Evolutionary conservation across 2,329 filamentous ascomycete genomes (phyloP), one percentile per base, ranked within the genome.

Genomic region (Beauveria medogensis): DNA sequence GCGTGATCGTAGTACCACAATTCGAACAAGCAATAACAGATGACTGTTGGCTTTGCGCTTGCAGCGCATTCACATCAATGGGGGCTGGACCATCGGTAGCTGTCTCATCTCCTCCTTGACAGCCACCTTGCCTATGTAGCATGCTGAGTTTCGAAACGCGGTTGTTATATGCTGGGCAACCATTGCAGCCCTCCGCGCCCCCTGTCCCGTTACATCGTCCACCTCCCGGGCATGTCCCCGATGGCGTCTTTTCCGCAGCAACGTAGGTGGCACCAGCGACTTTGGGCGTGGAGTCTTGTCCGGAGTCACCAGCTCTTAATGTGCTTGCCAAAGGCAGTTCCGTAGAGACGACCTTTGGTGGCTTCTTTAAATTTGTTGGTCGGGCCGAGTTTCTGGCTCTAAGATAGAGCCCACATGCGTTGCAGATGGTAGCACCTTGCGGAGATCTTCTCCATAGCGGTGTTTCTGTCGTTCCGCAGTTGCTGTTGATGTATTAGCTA

Each of bases 161-260:
- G 71, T 99, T 99, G 80, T 99, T 99, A 79, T 91, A 99, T 2
- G 94, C 94, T 41, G 94, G 94, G 70, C 94, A 99, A 14, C 94
- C 94, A 72, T 91, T 92, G 73, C 94, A 99, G 22, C 92, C 93
- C 71, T 96, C 91, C 37, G 94, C 92, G 58, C 94, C 94, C 50
- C 94, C 94, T 24, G 94, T 97, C 53, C 94, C 94, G 72, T 99
- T 97, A 73, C 94, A 99, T 62, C 89, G 89, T 44, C 94, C 94
- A 64, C 93, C 93, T 43, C 94, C 94, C 16, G 94, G 94, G 73
- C 94, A 99, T 14, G 92, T 95, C n/a, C 94, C 94, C 48, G 85
- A 83, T 5, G 86, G 79, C 50, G 83, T 87, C 66, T 90, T 86
- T 69, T 92, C 89, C 5, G 88, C 88, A 22, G 89, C 81, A 55